Base-by-base conservation (phyloP, 2,329 filamentous ascomycete genomes). In the Neopestalotiopsis rosae region DNA sequence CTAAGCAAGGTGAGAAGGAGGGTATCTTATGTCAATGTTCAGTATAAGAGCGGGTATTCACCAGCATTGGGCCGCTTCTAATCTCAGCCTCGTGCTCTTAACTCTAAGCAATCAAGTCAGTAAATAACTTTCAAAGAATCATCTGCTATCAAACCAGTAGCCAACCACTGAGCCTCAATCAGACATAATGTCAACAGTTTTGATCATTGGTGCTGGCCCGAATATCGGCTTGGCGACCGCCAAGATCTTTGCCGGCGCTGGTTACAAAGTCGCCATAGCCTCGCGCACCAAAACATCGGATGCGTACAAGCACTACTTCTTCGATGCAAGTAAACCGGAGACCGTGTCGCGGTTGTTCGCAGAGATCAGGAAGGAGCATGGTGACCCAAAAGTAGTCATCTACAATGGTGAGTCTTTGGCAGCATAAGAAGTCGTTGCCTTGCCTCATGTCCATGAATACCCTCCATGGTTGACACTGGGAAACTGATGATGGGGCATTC, bases 341-440 rank as follows among this genome's bases (percentile, higher is more conserved):
- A 68, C 70, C 13, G 67, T 76, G 6, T 58, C 72, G 1, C 52
- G 59, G 3, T 58, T 77, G 6, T 77, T 76, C 24, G 70, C 73
- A 30, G 24, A 57, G 10, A 72, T 74, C 4, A 52, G 64, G 1
- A 38, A 62, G 6, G 63, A 62, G 30, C 28, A 72, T 10, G 68
- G 67, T 1, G 20, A 68, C 0, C 70, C 69, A 9, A 69, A 59
- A 7, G 68, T 75, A 1, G 72, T 75, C 59, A 69, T 76, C 56
- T 72, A 72, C 34, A 73, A 71, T 45, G 63, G 72, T 73, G 61
- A 61, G 20, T 7, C 9, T 3, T 49, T 7, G 24, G 24, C 20
- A 24, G n/a, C 6, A 28, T 32, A 7, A n/a, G 32, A 7, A 6
- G 14, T 5, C 38, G 14, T n/a, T 24, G 9, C 20, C n/a, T 12